Evolutionary conservation across 2,329 filamentous ascomycete species (phyloP), one percentile per base, ranked within the genome.

Genomic region (Tolypocladium guangdongense): DNA sequence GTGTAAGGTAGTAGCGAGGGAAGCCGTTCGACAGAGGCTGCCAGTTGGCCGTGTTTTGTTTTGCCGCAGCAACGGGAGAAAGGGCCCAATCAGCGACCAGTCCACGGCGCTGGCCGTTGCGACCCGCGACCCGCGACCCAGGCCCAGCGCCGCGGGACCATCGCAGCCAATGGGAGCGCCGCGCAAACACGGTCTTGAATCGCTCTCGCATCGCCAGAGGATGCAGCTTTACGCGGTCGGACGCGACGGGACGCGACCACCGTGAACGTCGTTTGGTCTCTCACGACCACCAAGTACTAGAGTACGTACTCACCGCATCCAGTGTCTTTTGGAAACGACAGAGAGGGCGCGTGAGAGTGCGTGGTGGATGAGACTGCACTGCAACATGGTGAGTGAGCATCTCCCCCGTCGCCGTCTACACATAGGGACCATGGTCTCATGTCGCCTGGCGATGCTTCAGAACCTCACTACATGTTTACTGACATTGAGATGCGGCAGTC

Each of bases 401-500:
- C 43, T 47, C 18, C 30, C 27, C 3, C n/a, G 12, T 12, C 27
- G 18, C 43, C 32, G 18, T 47, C 43, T n/a, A n/a, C n/a, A n/a
- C n/a, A n/a, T n/a, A n/a, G 12, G 38, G n/a, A 7, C 20, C 20
- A 22, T 14, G 24, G 22, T 27, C 10, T 45, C 27, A 32, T 10
- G 18, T n/a, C 18, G 12, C 43, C 43, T 32, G 18, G 20, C 10
- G 16, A 46, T 12, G 10, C 8, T 10, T n/a, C 43, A 24, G n/a
- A n/a, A 4, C 16, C 10, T 20, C 24, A 2, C 20, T 32, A 7
- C 20, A 11, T 10, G 7, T 32, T 27, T 20, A 18, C 52, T 55
- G 12, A 46, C 38, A 22, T 27, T 24, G 10, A 53, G 55, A 57
- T 54, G 81, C 83, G 75, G 64, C 78, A 95, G 80, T 95, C 90